Evolutionary conservation across 73 alveolate genomes (phyloP), one percentile per base, ranked within the genome.

Genomic region (Paramecium sonneborni): DNA sequence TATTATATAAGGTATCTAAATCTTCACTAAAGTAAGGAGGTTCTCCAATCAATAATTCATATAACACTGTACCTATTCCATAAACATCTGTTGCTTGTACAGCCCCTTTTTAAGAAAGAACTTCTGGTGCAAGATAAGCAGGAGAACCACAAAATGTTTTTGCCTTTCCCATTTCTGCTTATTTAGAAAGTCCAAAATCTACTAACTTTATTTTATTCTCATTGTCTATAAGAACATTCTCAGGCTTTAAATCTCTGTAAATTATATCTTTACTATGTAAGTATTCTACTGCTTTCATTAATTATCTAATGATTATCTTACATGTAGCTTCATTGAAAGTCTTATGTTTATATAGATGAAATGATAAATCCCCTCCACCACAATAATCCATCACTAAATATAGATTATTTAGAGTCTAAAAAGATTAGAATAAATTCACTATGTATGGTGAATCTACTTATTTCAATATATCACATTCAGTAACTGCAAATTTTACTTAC

Each of bases 21-120:
- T 96, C 97, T 56, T 95, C 95, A 15, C 98, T 86, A 92, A 96
- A 98, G 92, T 97, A 98, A 15, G 99, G 99, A 3, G 99, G 99
- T 39, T 92, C 89, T 12, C 99, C 99, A 10, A 96, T 98, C 35
- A 97, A 92, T 98, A 98, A 95, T 85, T 98, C 99, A 92, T 98
- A 98, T 37, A 97, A 24, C 12, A 72, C 95, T 18, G 96, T 94
- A 14, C 98, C 98, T 18, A 96, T 88, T 10, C 97, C 97, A 94
- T 95, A 96, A 11, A 96, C 92, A 95, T 96, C 98, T 5, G 97
- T 95, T 35, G 96, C 72, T 96, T 96, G 88, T 48, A 94, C 94
- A 18, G 93, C 96, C 18, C 97, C 97, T 38, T 58, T 84, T 18
- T 93, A 52, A 28, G 72, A 85, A 26, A 96, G 24, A 86, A 96